Base-by-base conservation (phyloP, 2,329 filamentous ascomycete genomes). In the Penicillium crustosum region DNA sequence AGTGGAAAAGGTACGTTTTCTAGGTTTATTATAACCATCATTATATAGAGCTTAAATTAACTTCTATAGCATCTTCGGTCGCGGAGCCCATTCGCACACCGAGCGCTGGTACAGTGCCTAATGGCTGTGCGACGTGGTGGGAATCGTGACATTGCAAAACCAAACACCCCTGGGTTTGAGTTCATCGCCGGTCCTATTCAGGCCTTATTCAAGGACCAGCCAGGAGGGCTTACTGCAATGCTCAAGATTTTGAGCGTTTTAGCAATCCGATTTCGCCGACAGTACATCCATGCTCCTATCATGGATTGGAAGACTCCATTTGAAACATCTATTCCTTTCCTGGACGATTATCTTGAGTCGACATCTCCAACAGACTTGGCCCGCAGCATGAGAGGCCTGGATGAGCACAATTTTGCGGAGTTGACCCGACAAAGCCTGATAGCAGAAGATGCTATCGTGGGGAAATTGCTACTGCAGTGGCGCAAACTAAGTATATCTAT, bases 111-210 rank as follows among this genome's bases (percentile, higher is more conserved):
- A 25, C 63, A 66, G 25, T 73, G 70, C 54, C 56, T 77, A n/a
- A 56, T 59, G n/a, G 55, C 61, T 13, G 39, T 73, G 38, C 61
- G 64, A 33, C 52, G 63, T 41, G 63, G 55, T 7, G 56, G 57
- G 12, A 56, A 55, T 5, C 48, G 31, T n/a, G 42, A 66, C 13
- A 53, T 68, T 15, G 49, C 62, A 13, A 29, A 57, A 5, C 53
- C 43, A 2, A 52, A 56, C 6, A 42, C 38, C 29, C 64, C 64
- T 25, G 67, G 64, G 23, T 75, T 73, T 31, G 67, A 69, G 42
- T 78, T 77, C 38, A 71, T 77, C 39, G 66, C 74, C 6, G 67
- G 66, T 1, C 75, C 75, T 3, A 75, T 78, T 17, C 75, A 76
- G 56, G 55, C 61, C 15, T 50, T 77, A 3, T 77, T 77, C 47